phyloP scores from a whole-genome alignment of 73 alveolate species.

The Effrenium voratum region DNA sequence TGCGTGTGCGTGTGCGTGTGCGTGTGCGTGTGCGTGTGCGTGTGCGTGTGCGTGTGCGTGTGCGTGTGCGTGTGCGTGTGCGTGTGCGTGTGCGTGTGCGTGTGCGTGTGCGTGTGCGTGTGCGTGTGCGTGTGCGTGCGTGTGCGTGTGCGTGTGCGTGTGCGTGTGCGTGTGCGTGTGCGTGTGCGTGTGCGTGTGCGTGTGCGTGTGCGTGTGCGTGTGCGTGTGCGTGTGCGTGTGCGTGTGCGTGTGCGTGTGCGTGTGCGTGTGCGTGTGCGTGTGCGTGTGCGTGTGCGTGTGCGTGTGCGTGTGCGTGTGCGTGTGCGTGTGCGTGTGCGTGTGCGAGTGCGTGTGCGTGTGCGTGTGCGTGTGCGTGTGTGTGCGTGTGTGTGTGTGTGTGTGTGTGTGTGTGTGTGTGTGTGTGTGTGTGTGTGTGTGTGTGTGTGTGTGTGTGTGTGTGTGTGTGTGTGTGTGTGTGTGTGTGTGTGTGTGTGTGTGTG shows the following conservation, averaged over 20 bases:
- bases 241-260: slow-evolving; percentile 13
- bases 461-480: no score
- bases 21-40: neutral
- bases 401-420: slow-evolving; percentile 4
- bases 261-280: slow-evolving; percentile 10
- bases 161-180: slow-evolving; percentile 10
- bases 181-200: slow-evolving; percentile 13
- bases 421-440: neutral
- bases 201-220: slow-evolving; percentile 10
- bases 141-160: slow-evolving; percentile 10
- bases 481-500: no score
- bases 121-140: neutral
- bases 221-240: slow-evolving; percentile 10
- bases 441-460: no score
- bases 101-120: neutral
- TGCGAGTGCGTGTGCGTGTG: neutral
- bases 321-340: neutral
- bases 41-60: neutral
- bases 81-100: slow-evolving; percentile 8
- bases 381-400: neutral
- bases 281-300: slow-evolving; percentile 10
- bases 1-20: neutral
- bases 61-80: neutral
- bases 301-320: neutral
- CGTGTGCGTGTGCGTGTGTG: neutral